Conservation (phyloP, 129 eudicot species). For the Mikania micrantha region DNA sequence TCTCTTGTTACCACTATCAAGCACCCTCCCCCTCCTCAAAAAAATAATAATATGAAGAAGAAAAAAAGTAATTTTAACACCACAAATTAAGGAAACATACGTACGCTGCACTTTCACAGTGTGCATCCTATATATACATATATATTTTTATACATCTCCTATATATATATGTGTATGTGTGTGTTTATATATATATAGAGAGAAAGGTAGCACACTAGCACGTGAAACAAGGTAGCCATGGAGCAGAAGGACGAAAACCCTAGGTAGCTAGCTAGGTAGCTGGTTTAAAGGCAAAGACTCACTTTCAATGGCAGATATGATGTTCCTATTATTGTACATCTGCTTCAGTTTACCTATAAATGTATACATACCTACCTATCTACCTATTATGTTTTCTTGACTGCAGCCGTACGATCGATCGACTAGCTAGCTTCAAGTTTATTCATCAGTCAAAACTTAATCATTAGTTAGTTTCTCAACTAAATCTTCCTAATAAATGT, state of each 20-base stretch:
- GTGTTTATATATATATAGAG: too few relatives aligned
- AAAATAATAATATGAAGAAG: too few relatives aligned
- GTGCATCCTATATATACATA: too few relatives aligned
- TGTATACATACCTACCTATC: constrained; percentile 25
- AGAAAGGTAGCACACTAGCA: constrained; percentile 13
- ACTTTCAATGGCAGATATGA: constrained; percentile 27
- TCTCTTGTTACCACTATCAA: too few relatives aligned
- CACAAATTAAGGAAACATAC: too few relatives aligned
- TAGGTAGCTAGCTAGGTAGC: too few relatives aligned
- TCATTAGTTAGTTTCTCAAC: constrained; percentile 2
- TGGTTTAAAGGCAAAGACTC: constrained; percentile 9
- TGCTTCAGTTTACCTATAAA: constrained; percentile 30
- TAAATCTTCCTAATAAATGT: not conserved
- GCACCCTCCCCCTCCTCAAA: too few relatives aligned
- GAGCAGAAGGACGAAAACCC: constrained; percentile 10
- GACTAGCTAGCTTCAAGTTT: not conserved
- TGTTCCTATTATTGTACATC: constrained; percentile 34
- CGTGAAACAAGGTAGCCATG: constrained; percentile 21
- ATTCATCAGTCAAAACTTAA: constrained; percentile 31
- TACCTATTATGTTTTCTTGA: constrained; percentile 15
- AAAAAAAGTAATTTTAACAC: too few relatives aligned
- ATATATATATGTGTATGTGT: too few relatives aligned
- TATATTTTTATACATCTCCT: too few relatives aligned
- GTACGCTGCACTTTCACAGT: constrained; percentile 25
- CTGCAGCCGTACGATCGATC: constrained; percentile 18